Percentiles rank a stretch among this genome's conserved stretches.
Evolutionary conservation across 2,329 filamentous ascomycete species (phyloP).

Genomic region (Pseudohalonectria lignicola): DNA sequence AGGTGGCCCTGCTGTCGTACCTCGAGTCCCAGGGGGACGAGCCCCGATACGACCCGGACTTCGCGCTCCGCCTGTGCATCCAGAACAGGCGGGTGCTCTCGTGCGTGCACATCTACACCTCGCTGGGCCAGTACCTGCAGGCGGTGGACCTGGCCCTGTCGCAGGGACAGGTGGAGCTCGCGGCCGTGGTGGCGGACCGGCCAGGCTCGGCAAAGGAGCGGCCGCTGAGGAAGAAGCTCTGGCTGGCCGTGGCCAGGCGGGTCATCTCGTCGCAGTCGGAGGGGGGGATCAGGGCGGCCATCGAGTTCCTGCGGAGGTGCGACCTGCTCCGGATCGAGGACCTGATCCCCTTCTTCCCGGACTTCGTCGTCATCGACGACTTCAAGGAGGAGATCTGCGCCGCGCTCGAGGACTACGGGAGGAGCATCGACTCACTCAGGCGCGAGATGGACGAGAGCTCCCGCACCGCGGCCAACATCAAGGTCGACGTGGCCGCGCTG

Average conservation of each 20-base stretch:
- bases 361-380: constrained; percentile 97
- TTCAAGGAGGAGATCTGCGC: constrained; percentile 98
- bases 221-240: constrained; percentile 80
- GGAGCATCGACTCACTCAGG: constrained; percentile 78
- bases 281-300: constrained; percentile 83
- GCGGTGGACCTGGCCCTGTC: constrained; percentile 88
- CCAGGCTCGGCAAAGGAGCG: constrained; percentile 71
- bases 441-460: constrained; percentile 94
- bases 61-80: constrained; percentile 90
- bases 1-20: constrained; percentile 77
- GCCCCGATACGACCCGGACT: constrained; percentile 86
- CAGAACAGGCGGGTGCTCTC: constrained; percentile 87
- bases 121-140: constrained; percentile 89
- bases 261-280: constrained; percentile 71
- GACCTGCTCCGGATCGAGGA: constrained; percentile 92
- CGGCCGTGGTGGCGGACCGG: constrained; percentile 78
- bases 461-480: constrained; percentile 81
- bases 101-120: constrained; percentile 94
- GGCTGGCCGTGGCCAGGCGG: constrained; percentile 89
- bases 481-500: constrained; percentile 73
- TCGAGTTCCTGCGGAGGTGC: constrained; percentile 86
- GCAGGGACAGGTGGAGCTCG: constrained; percentile 81
- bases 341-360: constrained; percentile 94
- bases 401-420: constrained; percentile 85
- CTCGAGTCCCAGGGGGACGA: constrained; percentile 83